Conservation (phyloP, 1,284 basidiomycete species). For the Gymnopus androsaceus region DNA sequence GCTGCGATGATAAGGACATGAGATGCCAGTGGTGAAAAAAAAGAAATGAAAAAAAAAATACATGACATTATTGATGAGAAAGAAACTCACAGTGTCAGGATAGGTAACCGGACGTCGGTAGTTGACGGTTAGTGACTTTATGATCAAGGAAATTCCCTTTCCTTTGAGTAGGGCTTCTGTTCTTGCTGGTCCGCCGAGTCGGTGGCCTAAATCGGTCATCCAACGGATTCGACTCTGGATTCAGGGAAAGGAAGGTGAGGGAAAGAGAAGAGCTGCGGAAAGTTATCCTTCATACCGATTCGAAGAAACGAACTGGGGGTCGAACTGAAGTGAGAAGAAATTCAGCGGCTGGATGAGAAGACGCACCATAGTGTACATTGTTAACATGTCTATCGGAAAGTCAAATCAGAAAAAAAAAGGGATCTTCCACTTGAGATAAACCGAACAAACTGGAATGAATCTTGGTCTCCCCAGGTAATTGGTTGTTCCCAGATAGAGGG, state of each 20-base stretch:
- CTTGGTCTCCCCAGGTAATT: slow-evolving; percentile 76
- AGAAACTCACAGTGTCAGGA: slow-evolving; percentile 61
- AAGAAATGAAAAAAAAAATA: not conserved
- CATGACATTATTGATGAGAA: not conserved
- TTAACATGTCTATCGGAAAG: slow-evolving; percentile 65
- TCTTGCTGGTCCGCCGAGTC: slow-evolving; percentile 57
- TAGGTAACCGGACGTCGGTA: slow-evolving; percentile 69
- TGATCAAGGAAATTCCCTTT: slow-evolving; percentile 66
- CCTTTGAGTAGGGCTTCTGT: slow-evolving; percentile 59
- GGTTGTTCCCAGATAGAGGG: slow-evolving; percentile 70
- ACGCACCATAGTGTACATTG: slow-evolving; percentile 69
- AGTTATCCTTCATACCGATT: slow-evolving; percentile 69
- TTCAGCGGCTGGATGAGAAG: not conserved
- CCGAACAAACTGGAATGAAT: slow-evolving; percentile 66
- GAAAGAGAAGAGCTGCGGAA: slow-evolving; percentile 5
- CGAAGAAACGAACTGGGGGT: slow-evolving; percentile 59
- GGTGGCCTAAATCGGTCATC: slow-evolving; percentile 55
- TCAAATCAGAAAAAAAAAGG: not conserved
- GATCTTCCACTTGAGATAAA: not conserved
- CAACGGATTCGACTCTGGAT: slow-evolving; percentile 64
- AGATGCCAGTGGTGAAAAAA: not conserved
- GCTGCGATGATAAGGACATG: slow-evolving; percentile 31
- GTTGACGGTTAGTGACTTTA: slow-evolving; percentile 67
- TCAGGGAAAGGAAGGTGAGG: slow-evolving; percentile 2
- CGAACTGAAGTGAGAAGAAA: not conserved